Evolutionary conservation across 768 basidiomycete species (phyloP).

Genomic region (Kockovaella imperatae): DNA sequence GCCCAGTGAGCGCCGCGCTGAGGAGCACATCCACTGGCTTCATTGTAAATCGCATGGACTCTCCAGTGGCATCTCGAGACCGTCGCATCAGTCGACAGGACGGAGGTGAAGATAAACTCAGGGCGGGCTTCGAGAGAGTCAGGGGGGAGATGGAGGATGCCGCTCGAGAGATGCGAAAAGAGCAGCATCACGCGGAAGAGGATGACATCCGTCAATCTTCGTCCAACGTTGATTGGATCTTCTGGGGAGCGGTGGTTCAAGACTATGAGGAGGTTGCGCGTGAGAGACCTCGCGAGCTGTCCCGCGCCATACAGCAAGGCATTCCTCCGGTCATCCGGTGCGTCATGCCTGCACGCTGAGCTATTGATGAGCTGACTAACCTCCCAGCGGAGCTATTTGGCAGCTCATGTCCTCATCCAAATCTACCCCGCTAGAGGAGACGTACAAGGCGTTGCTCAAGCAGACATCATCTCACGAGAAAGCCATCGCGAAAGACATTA

Average conservation of each 20-base stretch:
- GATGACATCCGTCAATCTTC: slow-evolving; percentile 1
- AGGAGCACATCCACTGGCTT: slow-evolving; percentile 19
- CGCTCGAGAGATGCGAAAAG: slow-evolving; percentile 38
- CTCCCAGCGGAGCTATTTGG: slow-evolving; percentile 37
- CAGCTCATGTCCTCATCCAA: slow-evolving; percentile 79
- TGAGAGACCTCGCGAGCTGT: slow-evolving; percentile 66
- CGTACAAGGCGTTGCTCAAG: slow-evolving; percentile 74
- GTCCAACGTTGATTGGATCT: slow-evolving; percentile 45
- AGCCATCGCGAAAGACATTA: slow-evolving; percentile 84
- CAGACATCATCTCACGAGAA: slow-evolving; percentile 85
- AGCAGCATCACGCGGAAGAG: no score
- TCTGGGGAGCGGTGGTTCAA: slow-evolving; percentile 91
- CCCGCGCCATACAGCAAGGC: slow-evolving; percentile 81
- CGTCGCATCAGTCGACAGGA: slow-evolving; percentile 27
- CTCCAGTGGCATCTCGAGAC: slow-evolving; percentile 26
- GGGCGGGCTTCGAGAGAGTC: slow-evolving; percentile 39
- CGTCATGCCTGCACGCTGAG: slow-evolving; percentile 36
- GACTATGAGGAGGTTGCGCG: slow-evolving; percentile 86
- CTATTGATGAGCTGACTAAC: background rate
- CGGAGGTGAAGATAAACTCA: slow-evolving; percentile 28
- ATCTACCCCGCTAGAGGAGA: slow-evolving; percentile 71
- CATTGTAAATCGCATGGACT: slow-evolving; percentile 21
- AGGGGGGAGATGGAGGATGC: slow-evolving; percentile 37
- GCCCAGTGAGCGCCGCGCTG: no score
- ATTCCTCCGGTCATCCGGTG: slow-evolving; percentile 91